Evolutionary conservation across 2,329 filamentous ascomycete genomes (phyloP), one percentile per base, ranked within the genome.

Genomic region (Aplosporella prunicola): DNA sequence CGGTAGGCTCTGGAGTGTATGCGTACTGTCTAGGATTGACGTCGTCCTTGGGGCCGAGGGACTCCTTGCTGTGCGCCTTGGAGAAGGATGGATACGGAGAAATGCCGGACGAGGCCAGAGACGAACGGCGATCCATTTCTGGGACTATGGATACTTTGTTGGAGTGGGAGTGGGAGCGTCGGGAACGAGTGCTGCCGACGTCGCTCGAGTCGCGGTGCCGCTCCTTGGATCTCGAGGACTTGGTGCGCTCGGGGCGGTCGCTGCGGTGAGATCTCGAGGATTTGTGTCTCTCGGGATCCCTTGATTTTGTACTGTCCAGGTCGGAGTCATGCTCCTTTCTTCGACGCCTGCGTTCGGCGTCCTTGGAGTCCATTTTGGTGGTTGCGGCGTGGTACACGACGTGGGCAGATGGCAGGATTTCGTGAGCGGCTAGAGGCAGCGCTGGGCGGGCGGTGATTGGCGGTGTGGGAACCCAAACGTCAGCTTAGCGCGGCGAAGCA

Each of bases 21-120:
- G 52, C 45, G 35, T 53, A 57, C 31, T n/a, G n/a, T n/a, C n/a
- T n/a, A n/a, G n/a, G n/a, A n/a, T n/a, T n/a, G n/a, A n/a, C n/a
- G 11, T 61, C 57, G 23, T 65, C 63, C 35, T 57, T 67, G 53
- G 76, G 79, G 46, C 76, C 71, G 37, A 94, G 75, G 29, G 78
- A 76, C 63, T 95, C 89, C 60, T 87, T 91, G 68, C 86, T 93
- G 59, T 93, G 85, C 9, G 82, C 82, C 62, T 93, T 95, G 62
- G 83, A 91, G 60, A 93, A 86, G 9, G 72, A 71, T 2, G 87
- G 85, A 55, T 94, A 93, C 5, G 84, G 80, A 26, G 62, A 58
- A 8, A 51, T 56, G 42, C 54, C 58, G 14, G 49, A 48, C 20
- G 58, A 60, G 45, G 50, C 47, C 40, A 50, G 50, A 10, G 51